Percentiles rank a stretch among this genome's conserved stretches.
Conservation (phyloP, 2,329 filamentous ascomycete genomes). For the Aquanectria penicillioides region DNA sequence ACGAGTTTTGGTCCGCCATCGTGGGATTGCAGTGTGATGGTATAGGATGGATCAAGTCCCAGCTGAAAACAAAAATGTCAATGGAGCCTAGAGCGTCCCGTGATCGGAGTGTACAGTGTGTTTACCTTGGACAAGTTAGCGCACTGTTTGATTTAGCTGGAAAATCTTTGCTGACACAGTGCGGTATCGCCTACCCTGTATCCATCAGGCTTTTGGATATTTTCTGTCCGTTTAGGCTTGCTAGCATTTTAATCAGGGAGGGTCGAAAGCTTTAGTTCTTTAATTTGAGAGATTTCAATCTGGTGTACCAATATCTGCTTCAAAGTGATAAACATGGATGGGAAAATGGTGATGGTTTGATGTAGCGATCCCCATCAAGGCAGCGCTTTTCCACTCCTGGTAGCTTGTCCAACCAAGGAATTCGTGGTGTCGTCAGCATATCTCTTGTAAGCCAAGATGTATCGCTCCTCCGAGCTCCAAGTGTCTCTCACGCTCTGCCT, state of each 20-base stretch:
- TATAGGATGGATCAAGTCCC: neutral
- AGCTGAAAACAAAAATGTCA: conserved; percentile 1
- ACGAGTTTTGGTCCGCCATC: conserved; percentile 55
- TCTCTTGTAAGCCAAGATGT: conserved; percentile 73
- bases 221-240: no score
- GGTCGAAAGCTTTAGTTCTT: no score
- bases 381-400: conserved; percentile 68
- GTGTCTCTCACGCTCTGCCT: conserved; percentile 74
- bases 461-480: conserved; percentile 73
- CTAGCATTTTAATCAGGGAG: no score
- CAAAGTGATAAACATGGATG: no score
- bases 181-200: no score
- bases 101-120: conserved; percentile 10
- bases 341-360: no score
- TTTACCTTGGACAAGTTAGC: no score
- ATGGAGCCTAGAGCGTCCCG: conserved; percentile 13
- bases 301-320: no score
- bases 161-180: no score
- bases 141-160: no score
- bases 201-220: no score
- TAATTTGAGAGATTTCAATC: no score
- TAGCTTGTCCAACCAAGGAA: conserved; percentile 70
- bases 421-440: conserved; percentile 74
- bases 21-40: conserved; percentile 5
- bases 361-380: conserved; percentile 50